Evolutionary conservation across 768 basidiomycete species (phyloP).

Genomic region (Mycena floridula): DNA sequence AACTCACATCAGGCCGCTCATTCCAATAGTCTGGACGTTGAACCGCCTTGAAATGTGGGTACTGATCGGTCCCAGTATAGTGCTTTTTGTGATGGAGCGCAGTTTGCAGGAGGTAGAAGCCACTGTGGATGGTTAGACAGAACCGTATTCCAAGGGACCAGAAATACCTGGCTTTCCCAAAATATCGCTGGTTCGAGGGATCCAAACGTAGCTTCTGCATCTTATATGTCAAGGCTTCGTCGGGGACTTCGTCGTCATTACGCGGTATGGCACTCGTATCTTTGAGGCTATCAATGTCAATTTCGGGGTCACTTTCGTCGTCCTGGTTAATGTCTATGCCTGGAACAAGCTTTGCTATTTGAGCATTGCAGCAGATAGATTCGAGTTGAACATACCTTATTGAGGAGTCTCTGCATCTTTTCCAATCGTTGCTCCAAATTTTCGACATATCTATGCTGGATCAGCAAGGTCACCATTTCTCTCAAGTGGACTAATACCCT

Average conservation of each 20-base stretch:
- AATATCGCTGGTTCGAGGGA: slow-evolving; percentile 36
- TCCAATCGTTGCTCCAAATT: slow-evolving; percentile 55
- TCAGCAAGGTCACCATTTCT: not conserved
- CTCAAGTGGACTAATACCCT: slow-evolving; percentile 32
- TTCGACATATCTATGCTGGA: slow-evolving; percentile 56
- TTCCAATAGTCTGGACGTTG: slow-evolving; percentile 45
- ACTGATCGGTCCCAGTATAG: slow-evolving; percentile 30
- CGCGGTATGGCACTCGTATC: slow-evolving; percentile 14
- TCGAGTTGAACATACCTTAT: slow-evolving; percentile 32
- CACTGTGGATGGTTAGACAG: slow-evolving; percentile 24
- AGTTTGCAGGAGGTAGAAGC: slow-evolving; percentile 43
- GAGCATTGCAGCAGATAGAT: not conserved
- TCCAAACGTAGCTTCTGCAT: slow-evolving; percentile 31
- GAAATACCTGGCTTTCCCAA: slow-evolving; percentile 38
- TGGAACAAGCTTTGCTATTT: slow-evolving; percentile 36
- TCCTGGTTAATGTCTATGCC: slow-evolving; percentile 59
- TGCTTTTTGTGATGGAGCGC: slow-evolving; percentile 55
- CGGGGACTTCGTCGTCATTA: slow-evolving; percentile 24
- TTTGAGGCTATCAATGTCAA: slow-evolving; percentile 18
- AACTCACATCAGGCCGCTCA: slow-evolving; percentile 33
- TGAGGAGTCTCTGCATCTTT: slow-evolving; percentile 58
- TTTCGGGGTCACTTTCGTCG: slow-evolving; percentile 35
- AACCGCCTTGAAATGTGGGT: slow-evolving; percentile 16
- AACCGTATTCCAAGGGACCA: not conserved
- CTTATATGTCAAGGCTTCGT: slow-evolving; percentile 22